Evolutionary conservation across 108 stramenopile genomes (phyloP).

Genomic region (Nitzschia sp.): DNA sequence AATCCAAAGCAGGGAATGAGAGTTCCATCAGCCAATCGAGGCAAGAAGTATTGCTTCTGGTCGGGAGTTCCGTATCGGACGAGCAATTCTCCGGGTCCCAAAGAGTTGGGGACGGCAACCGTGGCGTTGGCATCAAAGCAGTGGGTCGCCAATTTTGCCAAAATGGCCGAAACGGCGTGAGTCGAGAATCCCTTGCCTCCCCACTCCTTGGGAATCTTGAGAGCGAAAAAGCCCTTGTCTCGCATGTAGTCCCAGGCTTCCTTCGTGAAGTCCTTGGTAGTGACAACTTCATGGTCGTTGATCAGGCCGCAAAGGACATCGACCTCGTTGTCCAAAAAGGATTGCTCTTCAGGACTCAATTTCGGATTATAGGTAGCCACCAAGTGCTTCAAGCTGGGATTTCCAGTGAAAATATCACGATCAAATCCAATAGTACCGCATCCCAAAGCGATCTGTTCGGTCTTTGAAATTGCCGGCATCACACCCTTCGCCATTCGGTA

Average conservation of each 20-base stretch:
- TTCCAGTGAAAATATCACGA: conserved; percentile 93
- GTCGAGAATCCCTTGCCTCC: conserved; percentile 96
- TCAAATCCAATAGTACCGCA: conserved; percentile 98
- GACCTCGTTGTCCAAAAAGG: conserved; percentile 91
- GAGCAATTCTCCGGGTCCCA: conserved; percentile 96
- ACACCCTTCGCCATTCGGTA: conserved; percentile 86
- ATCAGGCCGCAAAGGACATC: conserved; percentile 84
- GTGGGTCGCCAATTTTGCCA: conserved; percentile 91
- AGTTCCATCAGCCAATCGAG: conserved; percentile 92
- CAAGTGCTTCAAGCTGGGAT: conserved; percentile 85
- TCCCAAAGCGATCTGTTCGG: conserved; percentile 95
- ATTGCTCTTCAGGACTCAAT: conserved; percentile 71
- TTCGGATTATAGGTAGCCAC: conserved; percentile 88
- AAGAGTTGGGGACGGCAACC: conserved; percentile 97
- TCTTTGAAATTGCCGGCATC: conserved; percentile 93
- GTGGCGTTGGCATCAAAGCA: conserved; percentile 93
- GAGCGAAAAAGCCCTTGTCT: conserved; percentile 91
- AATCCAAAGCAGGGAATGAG: conserved; percentile 98
- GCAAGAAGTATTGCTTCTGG: conserved; percentile 95
- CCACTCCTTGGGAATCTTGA: conserved; percentile 97
- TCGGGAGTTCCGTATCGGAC: conserved; percentile 92
- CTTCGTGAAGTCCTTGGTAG: conserved; percentile 85
- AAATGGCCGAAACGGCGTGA: conserved; percentile 87
- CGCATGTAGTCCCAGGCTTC: conserved; percentile 96
- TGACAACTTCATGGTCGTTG: conserved; percentile 92